Conservation (phyloP, 192 early-diverging fungal species). For the Podila horticola region DNA sequence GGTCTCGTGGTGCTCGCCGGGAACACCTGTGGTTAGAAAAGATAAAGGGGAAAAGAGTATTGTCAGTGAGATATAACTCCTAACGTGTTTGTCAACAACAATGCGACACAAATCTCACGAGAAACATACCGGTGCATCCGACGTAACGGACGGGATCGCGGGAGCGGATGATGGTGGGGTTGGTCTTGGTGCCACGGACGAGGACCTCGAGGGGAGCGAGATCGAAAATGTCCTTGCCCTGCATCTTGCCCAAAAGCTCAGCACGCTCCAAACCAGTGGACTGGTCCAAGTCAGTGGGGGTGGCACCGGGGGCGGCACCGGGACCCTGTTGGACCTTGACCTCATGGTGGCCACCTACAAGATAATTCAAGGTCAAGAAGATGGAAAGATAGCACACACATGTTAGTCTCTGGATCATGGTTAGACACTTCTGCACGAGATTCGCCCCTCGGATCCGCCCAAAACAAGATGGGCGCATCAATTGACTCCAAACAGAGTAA, state of each 20-base stretch:
- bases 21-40: slow-evolving; percentile 70
- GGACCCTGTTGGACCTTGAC: slow-evolving; percentile 62
- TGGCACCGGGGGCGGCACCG: slow-evolving; percentile 75
- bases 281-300: slow-evolving; percentile 88
- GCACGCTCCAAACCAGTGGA: slow-evolving; percentile 91
- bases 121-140: slow-evolving; percentile 89
- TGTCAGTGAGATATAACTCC: not conserved
- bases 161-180: slow-evolving; percentile 90
- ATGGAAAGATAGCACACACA: slow-evolving; percentile 1
- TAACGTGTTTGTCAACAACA: not conserved
- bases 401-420: not conserved
- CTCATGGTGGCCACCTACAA: slow-evolving; percentile 44
- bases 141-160: slow-evolving; percentile 84
- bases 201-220: slow-evolving; percentile 80
- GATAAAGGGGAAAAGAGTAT: not conserved
- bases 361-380: slow-evolving; percentile 7
- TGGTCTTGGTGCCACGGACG: slow-evolving; percentile 79
- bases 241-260: slow-evolving; percentile 85
- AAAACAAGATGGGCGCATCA: not conserved
- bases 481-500: not conserved
- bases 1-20: slow-evolving; percentile 92
- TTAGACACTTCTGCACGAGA: slow-evolving; percentile 1
- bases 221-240: slow-evolving; percentile 92
- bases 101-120: too few species aligned
- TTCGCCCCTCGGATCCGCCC: not conserved